Evolutionary conservation across 495 filamentous ascomycete genomes (phyloP).

Genomic region (Annulohypoxylon maeteangense): DNA sequence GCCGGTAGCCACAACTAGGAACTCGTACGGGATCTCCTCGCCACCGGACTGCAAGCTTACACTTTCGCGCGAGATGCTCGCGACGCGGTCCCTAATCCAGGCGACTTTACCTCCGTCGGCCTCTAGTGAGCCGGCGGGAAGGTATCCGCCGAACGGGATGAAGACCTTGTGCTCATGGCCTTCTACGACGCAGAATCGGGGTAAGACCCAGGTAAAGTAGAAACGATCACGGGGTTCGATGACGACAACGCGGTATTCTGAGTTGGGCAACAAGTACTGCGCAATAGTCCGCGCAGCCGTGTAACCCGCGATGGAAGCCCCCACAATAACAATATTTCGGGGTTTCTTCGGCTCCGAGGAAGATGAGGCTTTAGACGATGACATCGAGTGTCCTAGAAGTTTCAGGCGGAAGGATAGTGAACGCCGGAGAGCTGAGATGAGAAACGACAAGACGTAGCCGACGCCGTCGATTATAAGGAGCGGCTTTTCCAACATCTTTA

Average conservation of each 20-base stretch:
- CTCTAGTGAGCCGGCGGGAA: slow-evolving; percentile 37
- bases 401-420: slow-evolving; percentile 39
- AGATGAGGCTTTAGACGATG: slow-evolving; percentile 25
- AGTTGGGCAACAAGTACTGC: slow-evolving; percentile 57
- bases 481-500: slow-evolving; percentile 41
- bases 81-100: slow-evolving; percentile 53
- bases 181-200: slow-evolving; percentile 58
- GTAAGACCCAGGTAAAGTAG: slow-evolving; percentile 66
- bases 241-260: slow-evolving; percentile 60
- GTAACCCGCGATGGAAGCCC: slow-evolving; percentile 66
- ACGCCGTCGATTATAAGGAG: slow-evolving; percentile 33
- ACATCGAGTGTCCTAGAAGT: slow-evolving; percentile 28
- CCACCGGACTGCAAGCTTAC: slow-evolving; percentile 45
- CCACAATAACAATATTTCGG: slow-evolving; percentile 64
- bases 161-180: slow-evolving; percentile 60
- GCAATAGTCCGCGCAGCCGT: slow-evolving; percentile 58
- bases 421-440: slow-evolving; percentile 35
- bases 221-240: slow-evolving; percentile 70
- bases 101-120: slow-evolving; percentile 40
- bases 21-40: slow-evolving; percentile 63
- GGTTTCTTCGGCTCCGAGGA: slow-evolving; percentile 34
- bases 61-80: slow-evolving; percentile 33
- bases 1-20: slow-evolving; percentile 66
- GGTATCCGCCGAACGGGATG: slow-evolving; percentile 58
- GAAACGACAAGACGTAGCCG: slow-evolving; percentile 20